Evolutionary conservation across 768 basidiomycete species (phyloP), one percentile per base, ranked within the genome.

Genomic region (Lepiota venenata): DNA sequence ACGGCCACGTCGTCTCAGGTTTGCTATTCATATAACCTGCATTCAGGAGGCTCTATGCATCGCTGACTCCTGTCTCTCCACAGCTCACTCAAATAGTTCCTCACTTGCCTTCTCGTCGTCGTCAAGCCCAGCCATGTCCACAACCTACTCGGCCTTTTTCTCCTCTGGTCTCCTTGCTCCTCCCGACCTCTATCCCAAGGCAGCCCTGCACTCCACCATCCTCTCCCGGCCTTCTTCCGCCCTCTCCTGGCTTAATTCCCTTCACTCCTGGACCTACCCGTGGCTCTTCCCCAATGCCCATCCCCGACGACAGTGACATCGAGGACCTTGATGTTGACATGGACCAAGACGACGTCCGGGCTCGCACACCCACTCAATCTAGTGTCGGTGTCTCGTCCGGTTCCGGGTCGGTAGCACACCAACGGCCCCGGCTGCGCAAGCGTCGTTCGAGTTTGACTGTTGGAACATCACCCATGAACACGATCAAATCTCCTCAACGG

Each of bases 81-180:
- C 25, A 25, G 25, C 25, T 5, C 5, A 5, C 25, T 25, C 25
- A 25, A 2, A 25, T 25, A 25, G 25, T 25, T 32, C n/a, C 6
- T 14, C 36, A 22, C 18, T 9, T 27, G n/a, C n/a, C n/a, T 42
- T 42, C 18, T 29, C 32, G 12, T 47, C 45, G 29, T 8, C 29
- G 35, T 18, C 16, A 11, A 21, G 29, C 20, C 16, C 50, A 16
- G 22, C 22, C 45, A 54, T 54, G 52, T 29, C 45, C 18, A 41
- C 79, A 60, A 65, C 74, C 36, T 88, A 88, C 62, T 88, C 86
- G 27, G 70, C 81, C 7, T 83, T 88, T 61, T 88, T 88, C 68
- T 83, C 85, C 29, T 85, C 85, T 38, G 86, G 86, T 18, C 75
- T 88, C 35, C 80, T 86, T 36, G 85, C 85, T 12, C 72, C 80